Evolutionary conservation across 2,329 filamentous ascomycete species (phyloP), one percentile per base, ranked within the genome.

Genomic region (Cladophialophora yegresii): DNA sequence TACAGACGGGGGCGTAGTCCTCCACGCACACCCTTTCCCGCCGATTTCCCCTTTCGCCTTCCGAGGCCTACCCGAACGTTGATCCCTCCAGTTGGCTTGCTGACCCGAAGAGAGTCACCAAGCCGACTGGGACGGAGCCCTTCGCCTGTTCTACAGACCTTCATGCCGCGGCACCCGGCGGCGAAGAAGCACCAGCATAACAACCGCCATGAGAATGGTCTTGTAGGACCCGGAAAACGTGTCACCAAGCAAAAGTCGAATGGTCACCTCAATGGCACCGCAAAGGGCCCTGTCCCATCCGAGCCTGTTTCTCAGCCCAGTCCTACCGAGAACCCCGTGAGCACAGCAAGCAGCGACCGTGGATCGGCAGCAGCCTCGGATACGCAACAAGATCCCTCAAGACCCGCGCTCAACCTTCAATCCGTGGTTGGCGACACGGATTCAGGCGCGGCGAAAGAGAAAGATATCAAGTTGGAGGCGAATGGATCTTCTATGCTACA

Each of bases 131-230:
- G 58, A 66, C 50, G 56, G 69, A 66, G 58, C 62, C 67, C 32
- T 47, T 33, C 26, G 30, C 60, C 49, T 59, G 54, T 16, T 40
- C 57, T 50, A 50, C 64, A 56, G 45, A 68, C 72, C 75, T 79
- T 80, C 76, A 81, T 82, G 80, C 78, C 79, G 78, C 79, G 79
- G 75, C 77, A 77, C 77, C 75, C 75, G 73, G 77, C 79, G 73
- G 76, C 78, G 75, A 79, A 79, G 74, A 81, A 81, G 76, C 89
- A 82, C 80, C 84, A 87, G 77, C 87, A 87, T 81, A 89, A 89
- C 79, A 86, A 83, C 74, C 87, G 89, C 78, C 89, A 96, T 80
- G 92, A 96, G 80, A 92, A 91, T 88, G 92, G 91, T 75, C 83
- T 92, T 77, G 89, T 92, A 83, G 88, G 88, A 74, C 87, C 89